phyloP scores from a whole-genome alignment of 108 stramenopile genomes.

The Skeletonema costatum region DNA sequence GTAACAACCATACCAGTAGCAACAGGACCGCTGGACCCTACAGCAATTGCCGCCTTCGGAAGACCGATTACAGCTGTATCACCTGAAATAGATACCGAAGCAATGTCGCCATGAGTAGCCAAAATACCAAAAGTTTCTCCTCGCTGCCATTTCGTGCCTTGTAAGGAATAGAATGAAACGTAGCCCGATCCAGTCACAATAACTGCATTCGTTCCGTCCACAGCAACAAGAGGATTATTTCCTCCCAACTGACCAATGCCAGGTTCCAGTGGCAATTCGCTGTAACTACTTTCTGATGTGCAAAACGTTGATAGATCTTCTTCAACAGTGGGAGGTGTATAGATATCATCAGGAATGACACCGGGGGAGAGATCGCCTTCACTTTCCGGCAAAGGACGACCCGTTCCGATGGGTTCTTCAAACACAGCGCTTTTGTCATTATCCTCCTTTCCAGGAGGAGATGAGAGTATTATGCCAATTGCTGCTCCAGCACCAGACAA shows the following conservation, averaged over 20 bases:
- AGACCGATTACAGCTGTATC: conserved; percentile 19
- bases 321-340: background rate
- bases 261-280: background rate
- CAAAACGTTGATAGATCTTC: background rate
- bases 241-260: conserved; percentile 2
- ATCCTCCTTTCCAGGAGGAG: background rate
- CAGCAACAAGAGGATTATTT: conserved; percentile 6
- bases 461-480: background rate
- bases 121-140: conserved; percentile 13
- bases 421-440: background rate
- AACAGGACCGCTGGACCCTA: background rate
- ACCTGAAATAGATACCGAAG: conserved; percentile 11
- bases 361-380: background rate
- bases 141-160: conserved; percentile 7
- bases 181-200: conserved; percentile 23
- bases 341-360: background rate
- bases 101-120: conserved; percentile 8
- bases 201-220: conserved; percentile 22
- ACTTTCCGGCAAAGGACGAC: background rate
- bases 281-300: background rate
- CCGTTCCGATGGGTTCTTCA: background rate
- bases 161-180: conserved; percentile 10
- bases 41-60: conserved; percentile 5
- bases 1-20: conserved; percentile 18
- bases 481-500: background rate